A percentile compares a stretch with the other conserved stretches of the same genome.
Evolutionary conservation across 768 basidiomycete species (phyloP).

Genomic region (Trametopsis cervina): DNA sequence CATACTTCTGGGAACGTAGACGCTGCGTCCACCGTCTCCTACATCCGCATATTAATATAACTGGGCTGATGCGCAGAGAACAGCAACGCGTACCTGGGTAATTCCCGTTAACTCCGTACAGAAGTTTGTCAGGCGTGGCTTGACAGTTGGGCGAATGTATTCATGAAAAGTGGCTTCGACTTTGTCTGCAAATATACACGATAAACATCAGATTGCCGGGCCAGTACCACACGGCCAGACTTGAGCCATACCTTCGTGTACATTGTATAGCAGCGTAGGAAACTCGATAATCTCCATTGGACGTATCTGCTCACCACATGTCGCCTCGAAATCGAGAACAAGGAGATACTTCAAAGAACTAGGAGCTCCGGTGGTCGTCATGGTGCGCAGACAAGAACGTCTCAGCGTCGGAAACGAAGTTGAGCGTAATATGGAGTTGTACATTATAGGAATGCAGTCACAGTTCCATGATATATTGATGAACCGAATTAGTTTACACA

Average conservation of each 20-base stretch:
- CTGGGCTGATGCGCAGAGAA: no score
- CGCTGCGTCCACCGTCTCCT: conserved; percentile 21
- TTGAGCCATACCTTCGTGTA: conserved; percentile 14
- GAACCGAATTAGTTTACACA: no score
- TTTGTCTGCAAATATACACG: conserved; percentile 8
- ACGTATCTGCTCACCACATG: conserved; percentile 17
- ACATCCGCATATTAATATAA: no score
- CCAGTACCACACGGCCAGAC: neutral
- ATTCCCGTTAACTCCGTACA: conserved; percentile 25
- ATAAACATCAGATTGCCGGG: neutral
- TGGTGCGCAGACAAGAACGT: no score
- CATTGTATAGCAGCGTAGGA: conserved; percentile 22
- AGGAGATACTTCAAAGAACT: conserved; percentile 15
- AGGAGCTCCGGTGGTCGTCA: neutral
- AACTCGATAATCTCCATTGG: conserved; percentile 25
- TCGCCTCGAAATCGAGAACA: conserved; percentile 25
- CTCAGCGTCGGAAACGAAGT: no score
- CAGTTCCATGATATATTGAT: no score
- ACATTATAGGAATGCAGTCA: no score
- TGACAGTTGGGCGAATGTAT: conserved; percentile 21
- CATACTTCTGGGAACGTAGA: conserved; percentile 22
- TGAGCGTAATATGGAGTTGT: no score
- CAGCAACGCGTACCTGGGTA: conserved; percentile 22
- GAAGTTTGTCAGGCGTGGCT: conserved; percentile 20
- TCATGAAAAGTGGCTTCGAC: conserved; percentile 23